Evolutionary conservation across 306 rosid genomes (phyloP), one percentile per base, ranked within the genome.

Genomic region (Rosa lucieae): DNA sequence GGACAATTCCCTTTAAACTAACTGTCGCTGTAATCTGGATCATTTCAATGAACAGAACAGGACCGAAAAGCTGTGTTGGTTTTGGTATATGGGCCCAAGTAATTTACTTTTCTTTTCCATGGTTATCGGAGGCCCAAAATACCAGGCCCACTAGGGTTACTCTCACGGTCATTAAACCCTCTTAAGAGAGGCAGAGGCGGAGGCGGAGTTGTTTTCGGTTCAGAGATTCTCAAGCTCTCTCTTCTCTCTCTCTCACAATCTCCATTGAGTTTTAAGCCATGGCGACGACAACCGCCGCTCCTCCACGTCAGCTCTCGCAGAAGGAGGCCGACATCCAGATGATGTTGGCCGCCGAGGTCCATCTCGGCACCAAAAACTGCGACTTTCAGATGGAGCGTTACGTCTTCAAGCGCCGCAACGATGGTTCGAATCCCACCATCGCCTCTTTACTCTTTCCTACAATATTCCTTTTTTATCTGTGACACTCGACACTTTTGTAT

Each of bases 311-410:
- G 69, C 95, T 92, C 17, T 86, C 98, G 0, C 92, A 89, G 79
- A 94, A 90, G 84, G 97, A 94, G 76, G 85, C 88, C 8, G 97
- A 90, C 85, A 90, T 94, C 53, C 92, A 91, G 86, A 86, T 94
- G 93, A 92, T 92, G 97, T 69, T 94, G 78, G 94, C 97, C 0
- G 93, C 97, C 7, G 92, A 92, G 17, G 97, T 89, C 13, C 98
- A 94, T 40, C 88, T 94, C 20, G 98, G 98, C 65, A 94, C 98
- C 43, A 92, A 92, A 29, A 94, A 92, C 74, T 90, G 94, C 12
- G 89, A 94, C 43, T 92, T 86, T 14, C 98, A 94, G 74, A 92
- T 94, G 97, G 98, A 90, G n/a, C 87, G 98, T 1, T 94, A 92
- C 76, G 94, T 87, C 37, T 94, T 92, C 87, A 94, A 94, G 86